Evolutionary conservation across 2,329 filamentous ascomycete genomes (phyloP).

Genomic region (Rutstroemia sp.): DNA sequence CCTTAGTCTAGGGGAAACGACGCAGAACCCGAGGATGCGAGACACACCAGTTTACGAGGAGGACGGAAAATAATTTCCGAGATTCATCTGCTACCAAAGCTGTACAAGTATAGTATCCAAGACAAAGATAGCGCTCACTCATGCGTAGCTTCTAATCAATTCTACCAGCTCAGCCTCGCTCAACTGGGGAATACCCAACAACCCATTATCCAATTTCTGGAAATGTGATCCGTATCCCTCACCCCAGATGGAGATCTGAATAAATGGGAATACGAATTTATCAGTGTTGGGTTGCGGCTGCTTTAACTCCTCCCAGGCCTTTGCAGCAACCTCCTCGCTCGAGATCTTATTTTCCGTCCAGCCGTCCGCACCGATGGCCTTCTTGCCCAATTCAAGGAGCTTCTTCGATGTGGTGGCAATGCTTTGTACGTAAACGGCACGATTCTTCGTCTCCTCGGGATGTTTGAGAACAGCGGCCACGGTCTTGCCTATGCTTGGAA

Average conservation of each 20-base stretch:
- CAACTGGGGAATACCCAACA: constrained; percentile 66
- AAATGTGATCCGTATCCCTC: constrained; percentile 25
- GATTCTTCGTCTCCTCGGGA: constrained; percentile 23
- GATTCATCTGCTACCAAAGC: too few species aligned
- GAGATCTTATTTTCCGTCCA: constrained; percentile 17
- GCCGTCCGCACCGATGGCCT: constrained; percentile 10
- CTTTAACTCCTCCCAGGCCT: constrained; percentile 18
- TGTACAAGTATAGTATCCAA: too few species aligned
- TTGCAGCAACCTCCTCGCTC: constrained; percentile 9
- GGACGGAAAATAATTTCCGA: too few species aligned
- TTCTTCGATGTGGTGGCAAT: constrained; percentile 16
- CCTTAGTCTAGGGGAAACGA: too few species aligned
- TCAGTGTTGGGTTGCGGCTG: constrained; percentile 10
- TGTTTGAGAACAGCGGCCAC: constrained; percentile 31
- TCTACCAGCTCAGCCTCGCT: constrained; percentile 33
- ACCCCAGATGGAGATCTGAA: constrained; percentile 28
- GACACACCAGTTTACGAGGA: too few species aligned
- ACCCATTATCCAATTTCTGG: constrained; percentile 41
- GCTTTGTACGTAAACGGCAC: constrained; percentile 14
- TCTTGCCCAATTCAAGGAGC: constrained; percentile 14
- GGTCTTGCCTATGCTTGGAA: constrained; percentile 29
- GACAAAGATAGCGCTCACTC: background rate
- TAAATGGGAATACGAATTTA: constrained; percentile 13
- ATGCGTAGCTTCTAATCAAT: constrained; percentile 4
- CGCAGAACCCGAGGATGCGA: too few species aligned